phyloP scores from a whole-genome alignment of 805 yeast genomes.

The Candida coleopterorum region DNA sequence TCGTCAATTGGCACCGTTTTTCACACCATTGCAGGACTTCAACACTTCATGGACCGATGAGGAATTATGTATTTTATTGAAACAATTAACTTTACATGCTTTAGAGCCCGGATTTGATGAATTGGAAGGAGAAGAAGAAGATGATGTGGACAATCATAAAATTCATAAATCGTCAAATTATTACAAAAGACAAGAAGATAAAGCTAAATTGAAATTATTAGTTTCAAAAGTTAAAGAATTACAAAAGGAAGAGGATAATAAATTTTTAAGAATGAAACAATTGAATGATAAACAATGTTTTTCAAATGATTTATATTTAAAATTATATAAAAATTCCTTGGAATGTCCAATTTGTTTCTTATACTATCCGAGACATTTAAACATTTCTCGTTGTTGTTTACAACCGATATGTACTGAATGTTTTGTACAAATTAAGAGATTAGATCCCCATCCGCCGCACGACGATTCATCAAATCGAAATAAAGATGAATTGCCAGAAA shows the following conservation, averaged over 20 bases:
- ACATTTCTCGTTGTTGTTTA: slow-evolving; percentile 80
- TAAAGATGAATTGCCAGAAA: slow-evolving; percentile 43
- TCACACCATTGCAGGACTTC: slow-evolving; percentile 80
- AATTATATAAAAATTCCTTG: slow-evolving; percentile 59
- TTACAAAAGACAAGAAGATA: slow-evolving; percentile 46
- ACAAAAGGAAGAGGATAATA: slow-evolving; percentile 32
- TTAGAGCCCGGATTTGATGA: slow-evolving; percentile 44
- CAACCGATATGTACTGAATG: slow-evolving; percentile 96
- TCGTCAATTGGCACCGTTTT: slow-evolving; percentile 83
- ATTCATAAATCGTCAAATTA: slow-evolving; percentile 45
- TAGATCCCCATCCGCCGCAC: slow-evolving; percentile 92
- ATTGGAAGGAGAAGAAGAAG: slow-evolving; percentile 56
- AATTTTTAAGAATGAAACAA: slow-evolving; percentile 25
- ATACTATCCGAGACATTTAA: slow-evolving; percentile 73
- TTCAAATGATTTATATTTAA: slow-evolving; percentile 44
- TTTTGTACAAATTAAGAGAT: slow-evolving; percentile 89
- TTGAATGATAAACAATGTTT: slow-evolving; percentile 25
- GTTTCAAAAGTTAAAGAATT: slow-evolving; percentile 24
- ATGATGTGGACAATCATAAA: slow-evolving; percentile 61
- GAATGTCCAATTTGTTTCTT: slow-evolving; percentile 97
- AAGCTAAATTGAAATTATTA: slow-evolving; percentile 38
- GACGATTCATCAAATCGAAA: slow-evolving; percentile 35
- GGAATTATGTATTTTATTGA: slow-evolving; percentile 49
- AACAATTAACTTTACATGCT: slow-evolving; percentile 54
- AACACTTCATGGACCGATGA: slow-evolving; percentile 67